phyloP scores from a whole-genome alignment of 2,329 filamentous ascomycete genomes.

The Aspergillus flavus region DNA sequence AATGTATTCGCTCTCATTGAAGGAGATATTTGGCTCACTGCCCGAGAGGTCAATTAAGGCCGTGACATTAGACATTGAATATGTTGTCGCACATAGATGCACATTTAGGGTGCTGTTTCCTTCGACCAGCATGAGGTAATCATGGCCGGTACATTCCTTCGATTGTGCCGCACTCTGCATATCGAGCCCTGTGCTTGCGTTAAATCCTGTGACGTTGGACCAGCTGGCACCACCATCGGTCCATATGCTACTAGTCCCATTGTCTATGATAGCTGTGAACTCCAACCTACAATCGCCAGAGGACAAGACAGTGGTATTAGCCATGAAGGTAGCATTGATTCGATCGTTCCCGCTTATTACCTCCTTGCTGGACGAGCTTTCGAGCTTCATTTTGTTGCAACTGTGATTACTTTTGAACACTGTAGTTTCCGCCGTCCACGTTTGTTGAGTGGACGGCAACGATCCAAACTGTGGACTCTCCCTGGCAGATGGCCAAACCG shows the following conservation, averaged over 20 bases:
- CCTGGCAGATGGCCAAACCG: slow-evolving; percentile 2
- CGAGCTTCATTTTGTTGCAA: not conserved
- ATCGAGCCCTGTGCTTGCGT: not conserved
- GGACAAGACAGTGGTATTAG: not conserved
- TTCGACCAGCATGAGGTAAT: not conserved
- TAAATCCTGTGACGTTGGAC: not conserved
- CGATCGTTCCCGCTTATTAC: not conserved
- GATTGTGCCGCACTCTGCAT: not conserved
- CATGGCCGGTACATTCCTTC: not conserved
- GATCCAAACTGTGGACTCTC: not conserved
- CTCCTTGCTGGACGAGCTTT: not conserved
- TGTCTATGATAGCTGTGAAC: not conserved
- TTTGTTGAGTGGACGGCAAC: not conserved
- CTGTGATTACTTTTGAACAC: not conserved
- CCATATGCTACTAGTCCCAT: not conserved
- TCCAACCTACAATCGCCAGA: not conserved
- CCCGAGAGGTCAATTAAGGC: slow-evolving; percentile 1
- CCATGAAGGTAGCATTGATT: not conserved
- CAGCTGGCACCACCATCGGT: slow-evolving; percentile 1
- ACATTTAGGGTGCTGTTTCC: not conserved
- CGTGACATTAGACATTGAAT: slow-evolving; percentile 4
- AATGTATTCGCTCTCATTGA: slow-evolving; percentile 1
- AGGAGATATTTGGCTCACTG: not conserved
- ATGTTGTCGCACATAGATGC: slow-evolving; percentile 1
- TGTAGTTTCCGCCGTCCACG: slow-evolving; percentile 2